Conservation (phyloP, 805 yeast genomes). For the Saccharomyces jurei region DNA sequence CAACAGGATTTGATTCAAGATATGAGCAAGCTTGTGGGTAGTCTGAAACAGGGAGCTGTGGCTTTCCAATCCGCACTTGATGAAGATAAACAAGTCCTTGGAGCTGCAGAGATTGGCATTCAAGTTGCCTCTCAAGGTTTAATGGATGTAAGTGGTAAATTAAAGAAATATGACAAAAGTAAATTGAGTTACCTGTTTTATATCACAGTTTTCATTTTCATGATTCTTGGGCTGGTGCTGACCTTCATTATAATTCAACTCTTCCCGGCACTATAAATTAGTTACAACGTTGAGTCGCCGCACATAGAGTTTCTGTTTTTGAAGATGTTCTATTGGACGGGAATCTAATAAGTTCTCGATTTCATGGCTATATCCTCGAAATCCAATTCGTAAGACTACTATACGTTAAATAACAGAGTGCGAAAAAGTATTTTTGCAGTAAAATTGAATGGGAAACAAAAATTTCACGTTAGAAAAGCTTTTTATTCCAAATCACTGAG, state of each 20-base stretch:
- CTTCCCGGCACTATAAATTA: conserved; percentile 33
- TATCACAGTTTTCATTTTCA: conserved; percentile 17
- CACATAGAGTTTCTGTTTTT: not conserved
- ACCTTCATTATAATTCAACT: conserved; percentile 32
- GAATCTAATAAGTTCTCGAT: too few species aligned
- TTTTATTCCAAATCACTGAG: too few species aligned
- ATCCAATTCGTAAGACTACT: not conserved
- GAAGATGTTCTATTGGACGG: too few species aligned
- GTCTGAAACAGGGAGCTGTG: conserved; percentile 34
- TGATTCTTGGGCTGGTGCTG: conserved; percentile 28
- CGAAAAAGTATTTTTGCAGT: not conserved
- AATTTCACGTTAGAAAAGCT: not conserved
- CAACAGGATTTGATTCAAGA: conserved; percentile 34
- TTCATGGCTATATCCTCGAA: not conserved
- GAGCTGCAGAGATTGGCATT: conserved; percentile 37
- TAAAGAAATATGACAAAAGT: conserved; percentile 26
- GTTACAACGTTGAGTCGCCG: not conserved
- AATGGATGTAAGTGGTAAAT: conserved; percentile 25
- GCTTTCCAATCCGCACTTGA: conserved; percentile 35
- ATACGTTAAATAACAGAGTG: not conserved
- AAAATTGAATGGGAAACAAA: too few species aligned
- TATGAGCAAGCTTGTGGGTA: conserved; percentile 33
- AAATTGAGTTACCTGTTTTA: conserved; percentile 26
- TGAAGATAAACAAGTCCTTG: conserved; percentile 32
- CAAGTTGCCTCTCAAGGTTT: conserved; percentile 33